These are phyloP conservation scores for Gymnopus androsaceus DNA, from an alignment of 1,284 basidiomycete genomes.

Conservation along the genomic window DNA sequence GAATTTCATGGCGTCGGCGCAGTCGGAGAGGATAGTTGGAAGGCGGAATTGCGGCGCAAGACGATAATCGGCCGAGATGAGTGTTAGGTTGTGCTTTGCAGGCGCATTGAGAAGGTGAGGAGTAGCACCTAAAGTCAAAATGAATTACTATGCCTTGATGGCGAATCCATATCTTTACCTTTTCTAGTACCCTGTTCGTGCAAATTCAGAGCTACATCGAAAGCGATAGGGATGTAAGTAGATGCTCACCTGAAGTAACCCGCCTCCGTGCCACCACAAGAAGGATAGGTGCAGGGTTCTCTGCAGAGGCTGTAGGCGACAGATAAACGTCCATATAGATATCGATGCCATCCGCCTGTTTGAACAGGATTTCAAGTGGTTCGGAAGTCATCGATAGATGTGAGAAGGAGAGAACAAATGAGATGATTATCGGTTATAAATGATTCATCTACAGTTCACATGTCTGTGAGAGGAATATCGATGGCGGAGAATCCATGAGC, in stretches of 20 bases:
- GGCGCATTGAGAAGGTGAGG: slow-evolving; percentile 37
- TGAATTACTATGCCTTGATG: background rate
- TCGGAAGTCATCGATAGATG: background rate
- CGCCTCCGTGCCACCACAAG: slow-evolving; percentile 42
- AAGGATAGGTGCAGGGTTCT: slow-evolving; percentile 28
- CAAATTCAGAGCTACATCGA: slow-evolving; percentile 5
- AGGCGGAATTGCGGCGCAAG: slow-evolving; percentile 40
- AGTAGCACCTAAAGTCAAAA: slow-evolving; percentile 23
- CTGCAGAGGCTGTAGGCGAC: slow-evolving; percentile 30
- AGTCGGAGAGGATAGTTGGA: slow-evolving; percentile 37
- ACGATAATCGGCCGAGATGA: slow-evolving; percentile 39
- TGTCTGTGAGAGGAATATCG: no score
- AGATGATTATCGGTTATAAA: no score
- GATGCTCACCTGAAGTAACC: slow-evolving; percentile 27
- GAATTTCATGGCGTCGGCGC: slow-evolving; percentile 34
- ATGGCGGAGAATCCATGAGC: no score
- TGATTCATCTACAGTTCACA: no score
- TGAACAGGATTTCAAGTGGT: slow-evolving; percentile 35
- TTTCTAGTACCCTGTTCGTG: slow-evolving; percentile 38
- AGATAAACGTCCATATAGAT: slow-evolving; percentile 38
- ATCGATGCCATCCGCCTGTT: slow-evolving; percentile 33
- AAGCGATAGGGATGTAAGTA: background rate
- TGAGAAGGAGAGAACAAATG: background rate
- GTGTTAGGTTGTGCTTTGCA: slow-evolving; percentile 31
- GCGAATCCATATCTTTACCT: slow-evolving; percentile 21